Base-by-base conservation (phyloP, 2,329 filamentous ascomycete species). In the Fusarium devonianum region DNA sequence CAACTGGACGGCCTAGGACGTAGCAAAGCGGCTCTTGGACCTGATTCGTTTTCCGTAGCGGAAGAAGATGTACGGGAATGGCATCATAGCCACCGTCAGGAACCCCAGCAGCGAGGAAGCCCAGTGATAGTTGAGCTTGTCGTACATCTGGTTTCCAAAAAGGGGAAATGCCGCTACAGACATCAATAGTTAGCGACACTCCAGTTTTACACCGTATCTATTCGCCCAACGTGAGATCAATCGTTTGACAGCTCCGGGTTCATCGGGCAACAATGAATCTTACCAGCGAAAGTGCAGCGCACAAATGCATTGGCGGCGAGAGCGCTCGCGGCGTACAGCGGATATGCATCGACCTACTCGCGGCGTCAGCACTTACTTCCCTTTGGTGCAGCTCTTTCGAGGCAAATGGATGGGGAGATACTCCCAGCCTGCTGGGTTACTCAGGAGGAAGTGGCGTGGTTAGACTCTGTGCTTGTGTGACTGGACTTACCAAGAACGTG, bases 261-360 rank as follows among this genome's bases (percentile, higher is more conserved):
- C 26, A n/a, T n/a, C n/a, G n/a, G n/a, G n/a, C n/a, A n/a, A n/a
- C n/a, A n/a, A n/a, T n/a, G n/a, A 26, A 34, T 71, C 79, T 73
- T 65, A 82, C 80, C 79, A 51, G 88, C 92, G 75, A 95, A 94
- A 14, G 80, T 78, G 57, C 87, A 91, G 42, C 92, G 82, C 48
- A 88, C 82, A 69, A 94, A 90, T 35, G 87, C 88, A 65, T 96
- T 94, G 33, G 91, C 90, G 10, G 92, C 90, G 70, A 96, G 78
- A 4, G 91, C 90, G 49, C 81, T 86, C 35, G 89, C 89, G 18
- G 88, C 88, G 68, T 89, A 91, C 18, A 84, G 71, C 43, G 88
- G 87, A 71, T 92, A 92, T 16, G 88, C 87, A 69, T 91, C 89
- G 60, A 90, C 87, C 72, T 83, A 38, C 50, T 46, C 33, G 42